phyloP scores from a whole-genome alignment of 176 grass and related monocot species.

The Oryza glaberrima region DNA sequence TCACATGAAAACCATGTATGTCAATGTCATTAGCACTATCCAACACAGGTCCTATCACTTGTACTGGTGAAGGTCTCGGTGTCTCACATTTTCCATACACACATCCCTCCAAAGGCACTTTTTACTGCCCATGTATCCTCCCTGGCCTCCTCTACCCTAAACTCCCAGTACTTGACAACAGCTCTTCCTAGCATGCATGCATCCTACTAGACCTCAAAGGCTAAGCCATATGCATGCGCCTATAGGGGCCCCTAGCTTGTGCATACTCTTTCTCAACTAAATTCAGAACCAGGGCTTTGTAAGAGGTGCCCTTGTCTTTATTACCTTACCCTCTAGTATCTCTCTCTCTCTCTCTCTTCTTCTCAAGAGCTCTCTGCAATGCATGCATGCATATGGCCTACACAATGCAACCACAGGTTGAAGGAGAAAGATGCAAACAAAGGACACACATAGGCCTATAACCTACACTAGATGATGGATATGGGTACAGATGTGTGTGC shows the following conservation, averaged over 20 bases:
- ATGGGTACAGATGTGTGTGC: constrained; percentile 27
- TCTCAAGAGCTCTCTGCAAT: background rate
- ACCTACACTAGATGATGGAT: constrained; percentile 30
- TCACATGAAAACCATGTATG: background rate
- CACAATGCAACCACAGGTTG: constrained; percentile 41
- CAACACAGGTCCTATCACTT: constrained; percentile 9
- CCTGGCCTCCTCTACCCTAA: constrained; percentile 30
- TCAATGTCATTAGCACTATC: constrained; percentile 9
- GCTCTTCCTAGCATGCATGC: constrained; percentile 26
- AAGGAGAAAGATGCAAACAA: constrained; percentile 38
- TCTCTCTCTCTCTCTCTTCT: background rate
- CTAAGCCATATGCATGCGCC: constrained; percentile 59
- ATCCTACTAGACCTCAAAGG: constrained; percentile 41
- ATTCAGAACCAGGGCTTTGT: constrained; percentile 69
- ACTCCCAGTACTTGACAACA: constrained; percentile 54
- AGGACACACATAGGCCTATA: constrained; percentile 50
- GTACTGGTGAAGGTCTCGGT: constrained; percentile 19
- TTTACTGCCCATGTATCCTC: constrained; percentile 10
- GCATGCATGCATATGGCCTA: constrained; percentile 48
- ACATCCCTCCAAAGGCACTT: constrained; percentile 20
- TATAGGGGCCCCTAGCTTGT: constrained; percentile 41
- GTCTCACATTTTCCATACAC: constrained; percentile 35
- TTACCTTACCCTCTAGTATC: constrained; percentile 11
- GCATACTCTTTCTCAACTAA: constrained; percentile 76
- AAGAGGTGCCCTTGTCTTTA: constrained; percentile 94